These are phyloP conservation scores for Rhizopogon salebrosus DNA, from an alignment of 768 basidiomycete genomes.

Conservation along the genomic window DNA sequence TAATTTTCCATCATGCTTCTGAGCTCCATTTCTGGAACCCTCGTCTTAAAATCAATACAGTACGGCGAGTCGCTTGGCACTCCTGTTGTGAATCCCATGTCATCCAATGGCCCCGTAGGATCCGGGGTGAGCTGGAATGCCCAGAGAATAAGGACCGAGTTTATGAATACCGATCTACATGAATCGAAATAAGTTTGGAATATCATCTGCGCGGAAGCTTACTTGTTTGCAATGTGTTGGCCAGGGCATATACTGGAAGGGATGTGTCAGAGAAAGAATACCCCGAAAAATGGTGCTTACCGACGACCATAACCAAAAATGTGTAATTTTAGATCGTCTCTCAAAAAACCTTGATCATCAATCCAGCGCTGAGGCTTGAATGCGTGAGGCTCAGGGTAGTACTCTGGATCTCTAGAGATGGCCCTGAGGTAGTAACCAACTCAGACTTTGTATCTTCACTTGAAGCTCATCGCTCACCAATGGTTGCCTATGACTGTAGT, in stretches of 20 bases:
- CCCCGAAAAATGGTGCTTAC: slow-evolving; percentile 6
- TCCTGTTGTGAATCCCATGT: slow-evolving; percentile 41
- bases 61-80: too few relatives aligned
- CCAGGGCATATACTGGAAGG: slow-evolving; percentile 48
- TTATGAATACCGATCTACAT: slow-evolving; percentile 51
- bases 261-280: neutral
- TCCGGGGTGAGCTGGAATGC: slow-evolving; percentile 50
- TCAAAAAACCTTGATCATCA: too few relatives aligned
- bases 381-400: slow-evolving; percentile 26
- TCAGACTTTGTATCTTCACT: too few relatives aligned
- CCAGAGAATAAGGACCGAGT: slow-evolving; percentile 59
- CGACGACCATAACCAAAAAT: slow-evolving; percentile 44
- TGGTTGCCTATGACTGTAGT: neutral
- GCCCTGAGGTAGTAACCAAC: slow-evolving; percentile 13
- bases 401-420: slow-evolving; percentile 28
- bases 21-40: slow-evolving; percentile 14
- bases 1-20: neutral
- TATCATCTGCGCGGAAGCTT: slow-evolving; percentile 1
- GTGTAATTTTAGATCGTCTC: slow-evolving; percentile 40
- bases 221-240: slow-evolving; percentile 43
- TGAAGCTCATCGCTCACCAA: neutral
- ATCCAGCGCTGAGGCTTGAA: too few relatives aligned
- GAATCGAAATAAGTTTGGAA: too few relatives aligned
- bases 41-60: too few relatives aligned
- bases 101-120: slow-evolving; percentile 48